These are phyloP conservation scores for Purpureocillium takamizusanense DNA, from an alignment of 2,329 filamentous ascomycete genomes.

Conservation along the genomic window DNA sequence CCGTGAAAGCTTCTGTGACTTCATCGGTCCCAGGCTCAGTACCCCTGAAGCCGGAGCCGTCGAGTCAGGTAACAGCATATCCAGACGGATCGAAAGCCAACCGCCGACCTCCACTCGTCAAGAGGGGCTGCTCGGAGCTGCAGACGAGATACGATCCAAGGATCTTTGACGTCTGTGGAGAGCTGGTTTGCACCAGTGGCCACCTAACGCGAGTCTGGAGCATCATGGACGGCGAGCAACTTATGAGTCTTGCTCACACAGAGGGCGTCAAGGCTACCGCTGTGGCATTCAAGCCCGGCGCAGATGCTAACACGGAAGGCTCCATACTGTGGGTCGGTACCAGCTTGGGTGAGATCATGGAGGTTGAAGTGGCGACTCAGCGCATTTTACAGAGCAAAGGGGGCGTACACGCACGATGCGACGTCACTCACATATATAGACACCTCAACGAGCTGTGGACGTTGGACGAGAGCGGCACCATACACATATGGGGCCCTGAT, in stretches of 20 bases:
- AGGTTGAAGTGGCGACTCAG: slow-evolving; percentile 73
- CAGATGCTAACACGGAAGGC: slow-evolving; percentile 71
- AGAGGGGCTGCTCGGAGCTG: slow-evolving; percentile 66
- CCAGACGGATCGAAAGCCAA: slow-evolving; percentile 82
- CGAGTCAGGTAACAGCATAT: slow-evolving; percentile 53
- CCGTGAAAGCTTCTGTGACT: not conserved
- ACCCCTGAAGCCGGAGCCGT: slow-evolving; percentile 28
- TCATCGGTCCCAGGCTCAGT: slow-evolving; percentile 8
- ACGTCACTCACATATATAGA: slow-evolving; percentile 77
- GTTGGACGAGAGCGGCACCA: slow-evolving; percentile 76
- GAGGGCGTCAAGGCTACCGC: slow-evolving; percentile 78
- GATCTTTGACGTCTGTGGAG: slow-evolving; percentile 79
- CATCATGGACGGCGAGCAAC: slow-evolving; percentile 66
- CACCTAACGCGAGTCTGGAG: slow-evolving; percentile 86
- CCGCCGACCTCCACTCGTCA: slow-evolving; percentile 68
- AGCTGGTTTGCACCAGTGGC: slow-evolving; percentile 78
- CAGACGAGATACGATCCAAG: slow-evolving; percentile 79
- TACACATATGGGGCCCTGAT: slow-evolving; percentile 82
- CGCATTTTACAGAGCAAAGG: slow-evolving; percentile 59
- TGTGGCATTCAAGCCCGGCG: slow-evolving; percentile 76
- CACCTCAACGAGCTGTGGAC: slow-evolving; percentile 91
- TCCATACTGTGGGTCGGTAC: slow-evolving; percentile 82
- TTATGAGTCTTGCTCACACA: slow-evolving; percentile 74
- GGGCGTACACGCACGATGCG: slow-evolving; percentile 66
- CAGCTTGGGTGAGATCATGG: slow-evolving; percentile 77